Conservation (phyloP, 306 rosid genomes). For the Glycine soja region DNA sequence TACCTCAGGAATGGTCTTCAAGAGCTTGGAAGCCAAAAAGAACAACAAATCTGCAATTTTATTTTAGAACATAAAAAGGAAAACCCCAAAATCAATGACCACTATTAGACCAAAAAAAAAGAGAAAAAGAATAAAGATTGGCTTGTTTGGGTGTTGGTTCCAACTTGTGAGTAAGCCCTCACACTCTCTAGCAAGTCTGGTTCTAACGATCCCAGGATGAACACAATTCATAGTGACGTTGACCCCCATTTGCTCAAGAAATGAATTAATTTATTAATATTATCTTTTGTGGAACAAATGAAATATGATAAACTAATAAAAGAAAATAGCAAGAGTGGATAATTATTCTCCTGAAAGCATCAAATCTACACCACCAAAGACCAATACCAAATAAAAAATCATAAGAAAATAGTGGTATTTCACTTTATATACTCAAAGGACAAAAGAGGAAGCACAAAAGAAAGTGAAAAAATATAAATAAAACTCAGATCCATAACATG, state of each 20-base stretch:
- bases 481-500: too few species aligned
- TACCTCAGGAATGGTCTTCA: slow-evolving; percentile 95
- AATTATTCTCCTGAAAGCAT: too few species aligned
- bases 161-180: slow-evolving; percentile 85
- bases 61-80: slow-evolving; percentile 1
- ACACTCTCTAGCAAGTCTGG: slow-evolving; percentile 93
- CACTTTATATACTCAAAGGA: too few species aligned
- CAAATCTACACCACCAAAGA: too few species aligned
- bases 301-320: slow-evolving; percentile 22
- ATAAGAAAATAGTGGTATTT: too few species aligned
- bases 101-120: background rate
- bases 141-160: background rate
- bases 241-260: slow-evolving; percentile 73
- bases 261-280: background rate
- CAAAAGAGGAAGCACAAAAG: too few species aligned
- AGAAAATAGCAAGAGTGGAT: background rate
- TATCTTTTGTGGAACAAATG: background rate
- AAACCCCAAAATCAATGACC: slow-evolving; percentile 14
- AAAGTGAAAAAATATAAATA: too few species aligned
- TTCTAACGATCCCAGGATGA: slow-evolving; percentile 90
- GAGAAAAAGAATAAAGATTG: too few species aligned
- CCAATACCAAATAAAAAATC: too few species aligned
- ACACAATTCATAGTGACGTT: slow-evolving; percentile 88
- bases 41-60: slow-evolving; percentile 75
- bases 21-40: slow-evolving; percentile 81